Evolutionary conservation across 345 rosid genomes (phyloP), one percentile per base, ranked within the genome.

Genomic region (Xanthoceras sorbifolium): DNA sequence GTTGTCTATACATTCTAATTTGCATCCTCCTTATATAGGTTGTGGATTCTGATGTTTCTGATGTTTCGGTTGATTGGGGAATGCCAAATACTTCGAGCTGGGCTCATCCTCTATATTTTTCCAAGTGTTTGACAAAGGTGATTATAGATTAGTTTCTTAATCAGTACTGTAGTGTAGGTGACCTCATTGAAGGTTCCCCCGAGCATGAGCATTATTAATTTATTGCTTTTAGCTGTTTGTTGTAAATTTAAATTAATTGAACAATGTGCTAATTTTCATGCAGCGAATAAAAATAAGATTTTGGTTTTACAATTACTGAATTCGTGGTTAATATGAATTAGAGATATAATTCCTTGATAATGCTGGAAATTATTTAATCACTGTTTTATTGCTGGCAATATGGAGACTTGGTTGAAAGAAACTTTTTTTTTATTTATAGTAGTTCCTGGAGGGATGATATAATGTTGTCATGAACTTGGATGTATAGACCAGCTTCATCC

Each of bases 41-140:
- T 50, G 76, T 86, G 89, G 98, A 90, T 66, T 85, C 89, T 74
- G 94, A 95, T 82, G 79, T 70, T 54, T 79, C 86, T 75, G 92
- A 87, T 72, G 79, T 77, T 82, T 84, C 93, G 12, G 87, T 85
- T n/a, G 92, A 93, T 80, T 95, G 98, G 99, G 97, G 99, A 74
- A 90, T 89, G 93, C 94, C 99, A 61, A 92, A 89, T 73, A 82
- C 90, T 63, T 84, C 88, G 72, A 86, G 80, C 48, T 82, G 84
- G 67, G 79, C 89, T 82, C 98, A 95, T 90, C 99, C 99, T 48
- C 77, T 89, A 71, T 89, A 90, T 86, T 95, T 95, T 82, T 86
- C 98, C 80, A 93, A 90, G 90, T 90, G 93, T 89, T 66, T 95
- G 85, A 84, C 89, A 2, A 92, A 93, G 98, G 99, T 95, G 79